Evolutionary conservation across 495 filamentous ascomycete species (phyloP), one percentile per base, ranked within the genome.

Genomic region (Lophiotrema nucula): DNA sequence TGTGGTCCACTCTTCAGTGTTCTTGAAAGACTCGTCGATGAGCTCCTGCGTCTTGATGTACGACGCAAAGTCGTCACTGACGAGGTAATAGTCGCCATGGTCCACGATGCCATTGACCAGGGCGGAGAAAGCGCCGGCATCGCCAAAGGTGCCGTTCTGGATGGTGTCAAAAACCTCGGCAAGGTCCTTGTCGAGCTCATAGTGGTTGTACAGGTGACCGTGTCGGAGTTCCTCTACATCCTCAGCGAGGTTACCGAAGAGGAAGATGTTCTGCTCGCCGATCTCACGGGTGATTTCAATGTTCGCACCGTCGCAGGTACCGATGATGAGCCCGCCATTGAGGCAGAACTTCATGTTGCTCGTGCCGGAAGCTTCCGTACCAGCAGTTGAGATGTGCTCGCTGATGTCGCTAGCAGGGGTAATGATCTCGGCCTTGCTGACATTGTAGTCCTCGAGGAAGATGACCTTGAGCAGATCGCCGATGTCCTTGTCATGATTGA

Each of bases 271-370:
- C 64, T 87, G 81, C 60, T 97, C 88, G 64, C 90, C 88, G 64
- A 97, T 88, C 74, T 98, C 95, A 52, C 95, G 91, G 4, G 93
- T 97, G 69, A 98, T 97, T 77, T 97, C 91, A 69, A 96, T 96
- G 62, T 98, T 98, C 53, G 93, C 93, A 68, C 93, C 93, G 67
- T 98, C 93, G 70, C 91, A 96, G 33, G 93, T 98, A 68, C 93
- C 93, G 53, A 98, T 97, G 60, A 98, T 95, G 53, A 98, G 76
- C 38, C 93, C 93, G 54, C 93, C 93, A 66, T 97, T 98, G 64
- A 98, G 77, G 12, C 96, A 92, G 67, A 98, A 98, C 71, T 98
- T 98, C 93, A 98, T 98, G 82, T 97, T 97, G 52, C 80, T 83
- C 0, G 79, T 86, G 16, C 78, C 79, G 53, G 75, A 82, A 12